phyloP scores from a whole-genome alignment of 179 eudicot genomes.

The Beta corolliflora region DNA sequence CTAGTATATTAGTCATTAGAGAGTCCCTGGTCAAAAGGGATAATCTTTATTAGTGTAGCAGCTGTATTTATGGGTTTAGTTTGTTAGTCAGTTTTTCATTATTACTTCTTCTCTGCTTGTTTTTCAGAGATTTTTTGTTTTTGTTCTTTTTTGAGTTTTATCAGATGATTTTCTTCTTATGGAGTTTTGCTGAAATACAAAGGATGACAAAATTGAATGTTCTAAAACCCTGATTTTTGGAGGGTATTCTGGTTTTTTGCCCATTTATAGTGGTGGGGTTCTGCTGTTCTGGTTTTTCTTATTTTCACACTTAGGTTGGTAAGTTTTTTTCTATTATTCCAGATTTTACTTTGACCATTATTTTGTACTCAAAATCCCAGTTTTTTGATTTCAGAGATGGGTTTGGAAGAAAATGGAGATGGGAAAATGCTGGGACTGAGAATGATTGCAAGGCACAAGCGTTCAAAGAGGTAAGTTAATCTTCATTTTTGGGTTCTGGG shows the following conservation, averaged over 20 bases:
- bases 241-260: not conserved
- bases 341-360: not conserved
- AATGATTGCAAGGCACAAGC: constrained; percentile 50
- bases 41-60: constrained; percentile 27
- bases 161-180: constrained; percentile 17
- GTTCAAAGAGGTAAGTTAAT: constrained; percentile 66
- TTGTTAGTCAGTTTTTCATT: constrained; percentile 7
- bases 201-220: constrained; percentile 29
- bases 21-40: constrained; percentile 36
- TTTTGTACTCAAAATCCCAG: constrained; percentile 1
- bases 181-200: constrained; percentile 9
- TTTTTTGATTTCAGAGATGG: constrained; percentile 42
- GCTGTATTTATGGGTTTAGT: constrained; percentile 26
- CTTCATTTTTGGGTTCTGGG: constrained; percentile 3
- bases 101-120: constrained; percentile 20
- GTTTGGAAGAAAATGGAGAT: constrained; percentile 47
- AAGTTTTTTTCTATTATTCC: not conserved
- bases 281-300: not conserved
- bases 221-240: not conserved
- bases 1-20: not conserved
- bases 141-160: not conserved
- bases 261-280: constrained; percentile 13
- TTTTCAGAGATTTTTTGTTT: not conserved
- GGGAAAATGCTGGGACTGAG: constrained; percentile 39
- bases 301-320: constrained; percentile 22